Conservation (phyloP, 768 basidiomycete genomes). For the Tremella yokohamensis region DNA sequence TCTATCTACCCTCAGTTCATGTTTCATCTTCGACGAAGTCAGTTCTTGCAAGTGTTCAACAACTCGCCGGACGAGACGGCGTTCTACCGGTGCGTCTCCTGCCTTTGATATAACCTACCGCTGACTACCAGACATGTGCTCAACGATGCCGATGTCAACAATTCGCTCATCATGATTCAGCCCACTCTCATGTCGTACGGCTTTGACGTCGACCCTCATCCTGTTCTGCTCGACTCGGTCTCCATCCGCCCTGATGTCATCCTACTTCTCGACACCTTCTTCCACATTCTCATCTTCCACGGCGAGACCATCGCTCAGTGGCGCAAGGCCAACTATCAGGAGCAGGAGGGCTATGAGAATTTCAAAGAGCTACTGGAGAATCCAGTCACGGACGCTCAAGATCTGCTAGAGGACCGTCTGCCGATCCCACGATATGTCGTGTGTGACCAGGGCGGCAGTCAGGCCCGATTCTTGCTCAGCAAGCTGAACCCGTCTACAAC, state of each 20-base stretch:
- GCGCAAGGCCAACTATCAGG: slow-evolving; percentile 97
- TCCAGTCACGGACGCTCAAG: slow-evolving; percentile 86
- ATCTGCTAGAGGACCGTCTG: slow-evolving; percentile 89
- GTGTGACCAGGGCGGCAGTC: slow-evolving; percentile 93
- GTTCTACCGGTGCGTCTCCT: slow-evolving; percentile 75
- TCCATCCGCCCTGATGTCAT: slow-evolving; percentile 97
- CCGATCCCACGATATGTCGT: slow-evolving; percentile 98
- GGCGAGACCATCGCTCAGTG: slow-evolving; percentile 95
- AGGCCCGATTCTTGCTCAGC: slow-evolving; percentile 94
- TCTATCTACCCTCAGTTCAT: slow-evolving; percentile 99
- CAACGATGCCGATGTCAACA: slow-evolving; percentile 97
- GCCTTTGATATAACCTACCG: not conserved
- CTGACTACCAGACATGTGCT: slow-evolving; percentile 68
- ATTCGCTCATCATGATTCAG: slow-evolving; percentile 99
- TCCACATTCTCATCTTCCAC: slow-evolving; percentile 99
- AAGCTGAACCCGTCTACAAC: slow-evolving; percentile 98
- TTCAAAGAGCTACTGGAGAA: slow-evolving; percentile 87
- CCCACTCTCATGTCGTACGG: slow-evolving; percentile 98
- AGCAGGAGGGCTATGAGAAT: slow-evolving; percentile 98
- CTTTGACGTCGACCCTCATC: slow-evolving; percentile 80
- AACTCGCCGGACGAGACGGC: slow-evolving; percentile 99
- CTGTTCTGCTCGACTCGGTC: slow-evolving; percentile 92
- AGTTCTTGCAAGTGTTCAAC: slow-evolving; percentile 99
- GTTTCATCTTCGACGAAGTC: slow-evolving; percentile 96
- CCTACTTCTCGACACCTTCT: slow-evolving; percentile 95